Evolutionary conservation across 495 filamentous ascomycete genomes (phyloP).

Genomic region (Trichodelitschia bisporula): DNA sequence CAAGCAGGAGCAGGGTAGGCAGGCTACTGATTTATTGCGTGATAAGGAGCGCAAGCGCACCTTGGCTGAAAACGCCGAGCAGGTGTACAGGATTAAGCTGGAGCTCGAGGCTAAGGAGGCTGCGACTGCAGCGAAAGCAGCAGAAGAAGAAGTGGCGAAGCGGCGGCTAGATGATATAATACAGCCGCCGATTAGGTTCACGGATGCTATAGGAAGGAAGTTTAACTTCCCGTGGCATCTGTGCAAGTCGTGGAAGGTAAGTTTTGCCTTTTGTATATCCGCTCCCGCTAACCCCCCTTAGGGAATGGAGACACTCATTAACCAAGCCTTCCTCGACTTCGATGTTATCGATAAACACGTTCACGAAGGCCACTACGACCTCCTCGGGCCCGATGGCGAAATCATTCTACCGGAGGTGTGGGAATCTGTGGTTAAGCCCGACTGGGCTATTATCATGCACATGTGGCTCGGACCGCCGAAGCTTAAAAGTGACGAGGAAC

Average conservation of each 20-base stretch:
- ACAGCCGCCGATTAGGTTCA: conserved; percentile 54
- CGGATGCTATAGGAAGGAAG: conserved; percentile 65
- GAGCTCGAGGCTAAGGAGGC: too few species aligned
- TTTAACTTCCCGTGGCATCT: conserved; percentile 67
- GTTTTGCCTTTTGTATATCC: too few species aligned
- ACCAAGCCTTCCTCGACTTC: conserved; percentile 68
- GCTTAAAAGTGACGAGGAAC: too few species aligned
- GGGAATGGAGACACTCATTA: conserved; percentile 44
- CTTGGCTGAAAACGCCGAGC: conserved; percentile 4
- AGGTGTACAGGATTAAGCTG: conserved; percentile 4
- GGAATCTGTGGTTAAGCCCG: conserved; percentile 66
- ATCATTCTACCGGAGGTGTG: conserved; percentile 74
- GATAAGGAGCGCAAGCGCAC: conserved; percentile 2
- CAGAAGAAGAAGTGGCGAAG: too few species aligned
- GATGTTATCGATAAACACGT: conserved; percentile 65
- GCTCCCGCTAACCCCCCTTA: too few species aligned
- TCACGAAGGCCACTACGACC: conserved; percentile 62
- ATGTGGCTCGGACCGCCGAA: too few species aligned
- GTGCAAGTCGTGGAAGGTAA: conserved; percentile 57
- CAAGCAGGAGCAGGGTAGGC: conserved; percentile 16
- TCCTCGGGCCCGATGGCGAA: conserved; percentile 60
- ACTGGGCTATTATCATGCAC: conserved; percentile 82
- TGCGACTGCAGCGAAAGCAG: too few species aligned
- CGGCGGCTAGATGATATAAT: too few species aligned
- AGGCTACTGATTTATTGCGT: too few species aligned